These are phyloP conservation scores for Acanthamoeba healyi DNA, from an alignment of 208 protist species.

Conservation along the genomic window DNA sequence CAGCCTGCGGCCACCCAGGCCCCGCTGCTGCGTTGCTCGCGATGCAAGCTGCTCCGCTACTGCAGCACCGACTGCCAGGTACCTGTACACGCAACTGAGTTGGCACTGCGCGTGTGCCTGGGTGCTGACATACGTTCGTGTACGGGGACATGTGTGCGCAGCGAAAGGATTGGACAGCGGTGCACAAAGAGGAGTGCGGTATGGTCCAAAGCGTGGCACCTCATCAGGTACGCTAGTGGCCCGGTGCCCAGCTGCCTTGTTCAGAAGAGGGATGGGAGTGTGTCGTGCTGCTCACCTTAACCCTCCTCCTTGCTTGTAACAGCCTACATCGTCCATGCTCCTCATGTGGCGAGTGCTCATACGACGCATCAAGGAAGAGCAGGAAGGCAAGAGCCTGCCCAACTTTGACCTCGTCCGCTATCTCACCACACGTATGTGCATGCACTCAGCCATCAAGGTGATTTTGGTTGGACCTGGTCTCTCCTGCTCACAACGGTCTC, in stretches of 20 bases:
- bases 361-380: conserved; percentile 8
- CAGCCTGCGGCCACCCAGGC: not conserved
- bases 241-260: not conserved
- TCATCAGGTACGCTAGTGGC: not conserved
- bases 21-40: conserved; percentile 15
- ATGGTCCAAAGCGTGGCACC: conserved; percentile 52
- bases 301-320: too few relatives aligned
- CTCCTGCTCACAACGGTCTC: too few relatives aligned
- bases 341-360: conserved; percentile 48
- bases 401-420: conserved; percentile 33
- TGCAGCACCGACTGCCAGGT: conserved; percentile 39
- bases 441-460: too few relatives aligned
- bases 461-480: too few relatives aligned
- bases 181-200: conserved; percentile 38
- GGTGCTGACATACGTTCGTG: too few relatives aligned
- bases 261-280: too few relatives aligned
- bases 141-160: not conserved
- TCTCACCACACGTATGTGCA: not conserved
- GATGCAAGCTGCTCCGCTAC: conserved; percentile 33
- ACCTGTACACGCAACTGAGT: not conserved
- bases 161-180: conserved; percentile 41
- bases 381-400: conserved; percentile 15
- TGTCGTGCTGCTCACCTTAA: too few relatives aligned
- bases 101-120: not conserved
- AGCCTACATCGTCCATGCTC: conserved; percentile 26